Evolutionary conservation across 2,329 filamentous ascomycete genomes (phyloP).

Genomic region (Aspergillus pseudotamarii): DNA sequence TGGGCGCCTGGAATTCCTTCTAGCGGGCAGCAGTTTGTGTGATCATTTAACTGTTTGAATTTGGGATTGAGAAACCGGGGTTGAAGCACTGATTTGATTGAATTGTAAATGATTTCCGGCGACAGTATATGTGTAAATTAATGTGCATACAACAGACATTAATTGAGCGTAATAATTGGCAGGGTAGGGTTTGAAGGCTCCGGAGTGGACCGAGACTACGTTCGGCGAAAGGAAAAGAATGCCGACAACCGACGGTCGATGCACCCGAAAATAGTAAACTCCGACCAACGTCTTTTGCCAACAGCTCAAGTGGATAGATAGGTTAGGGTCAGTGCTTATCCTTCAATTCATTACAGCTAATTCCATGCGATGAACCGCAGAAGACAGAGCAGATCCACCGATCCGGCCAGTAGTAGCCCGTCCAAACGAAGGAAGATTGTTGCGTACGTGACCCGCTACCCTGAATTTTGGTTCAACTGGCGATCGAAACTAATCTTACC

Average conservation of each 20-base stretch:
- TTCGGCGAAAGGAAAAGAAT: background rate
- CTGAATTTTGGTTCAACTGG: background rate
- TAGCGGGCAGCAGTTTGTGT: background rate
- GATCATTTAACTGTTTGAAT: background rate
- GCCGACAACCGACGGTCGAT: background rate
- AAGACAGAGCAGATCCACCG: conserved; percentile 14
- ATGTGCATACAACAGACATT: no score
- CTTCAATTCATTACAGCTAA: background rate
- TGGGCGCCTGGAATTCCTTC: conserved; percentile 15
- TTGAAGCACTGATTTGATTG: no score
- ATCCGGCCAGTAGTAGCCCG: conserved; percentile 15
- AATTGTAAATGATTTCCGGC: no score
- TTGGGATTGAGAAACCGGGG: no score
- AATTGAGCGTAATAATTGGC: no score
- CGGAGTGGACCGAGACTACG: background rate
- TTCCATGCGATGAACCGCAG: conserved; percentile 16
- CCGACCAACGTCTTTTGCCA: background rate
- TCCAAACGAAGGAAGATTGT: conserved; percentile 34
- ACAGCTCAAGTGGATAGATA: background rate
- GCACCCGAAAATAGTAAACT: background rate
- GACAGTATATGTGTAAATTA: no score
- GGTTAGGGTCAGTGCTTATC: background rate
- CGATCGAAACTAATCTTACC: conserved; percentile 3
- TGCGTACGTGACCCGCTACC: conserved; percentile 27
- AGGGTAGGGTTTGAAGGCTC: background rate